These are phyloP conservation scores for Didymella arachidicola DNA, from an alignment of 2,329 filamentous ascomycete species.

Conservation along the genomic window DNA sequence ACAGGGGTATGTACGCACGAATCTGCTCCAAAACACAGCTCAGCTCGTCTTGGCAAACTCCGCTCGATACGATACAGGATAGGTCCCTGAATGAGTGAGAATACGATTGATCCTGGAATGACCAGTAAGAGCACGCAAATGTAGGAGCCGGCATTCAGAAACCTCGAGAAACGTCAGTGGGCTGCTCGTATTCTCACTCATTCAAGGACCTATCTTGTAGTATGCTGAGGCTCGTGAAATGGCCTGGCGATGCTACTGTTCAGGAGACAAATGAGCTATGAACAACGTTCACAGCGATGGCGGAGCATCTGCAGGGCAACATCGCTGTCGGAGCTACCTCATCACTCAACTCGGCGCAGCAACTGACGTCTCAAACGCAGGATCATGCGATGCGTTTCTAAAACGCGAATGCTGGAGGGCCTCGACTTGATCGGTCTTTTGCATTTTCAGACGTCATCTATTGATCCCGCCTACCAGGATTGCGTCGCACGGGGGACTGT, in stretches of 20 bases:
- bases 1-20: constrained; percentile 5
- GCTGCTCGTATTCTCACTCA: too few relatives aligned
- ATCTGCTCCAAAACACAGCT: neutral
- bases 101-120: too few relatives aligned
- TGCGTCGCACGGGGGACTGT: constrained; percentile 7
- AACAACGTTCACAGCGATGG: neutral
- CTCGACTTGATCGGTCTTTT: neutral
- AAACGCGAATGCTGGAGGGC: neutral
- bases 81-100: too few relatives aligned
- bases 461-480: neutral
- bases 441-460: constrained; percentile 8
- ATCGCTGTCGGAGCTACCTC: neutral
- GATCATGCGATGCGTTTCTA: neutral
- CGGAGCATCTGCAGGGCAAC: neutral
- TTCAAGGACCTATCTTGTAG: too few relatives aligned
- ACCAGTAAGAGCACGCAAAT: too few relatives aligned
- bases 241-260: neutral
- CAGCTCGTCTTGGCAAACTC: constrained; percentile 3
- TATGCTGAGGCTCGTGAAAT: neutral
- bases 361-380: neutral
- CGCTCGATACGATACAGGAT: neutral
- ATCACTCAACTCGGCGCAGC: neutral
- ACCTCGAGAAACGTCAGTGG: too few relatives aligned
- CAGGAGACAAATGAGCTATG: too few relatives aligned
- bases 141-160: too few relatives aligned